phyloP scores from a whole-genome alignment of 202 grass and related monocot species.

The Musa balbisiana region DNA sequence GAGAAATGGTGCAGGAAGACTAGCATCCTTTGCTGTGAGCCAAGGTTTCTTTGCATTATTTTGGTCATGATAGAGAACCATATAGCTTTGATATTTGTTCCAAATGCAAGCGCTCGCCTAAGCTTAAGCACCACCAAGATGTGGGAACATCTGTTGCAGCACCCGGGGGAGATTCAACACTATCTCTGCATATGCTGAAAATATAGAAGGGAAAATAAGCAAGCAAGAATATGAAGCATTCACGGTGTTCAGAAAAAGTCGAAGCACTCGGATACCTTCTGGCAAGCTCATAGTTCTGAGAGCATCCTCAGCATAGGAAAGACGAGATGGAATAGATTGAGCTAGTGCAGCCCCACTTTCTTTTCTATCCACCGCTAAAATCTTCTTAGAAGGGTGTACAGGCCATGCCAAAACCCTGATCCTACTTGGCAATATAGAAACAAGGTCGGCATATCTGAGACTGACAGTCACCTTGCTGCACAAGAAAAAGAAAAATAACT shows the following conservation, averaged over 20 bases:
- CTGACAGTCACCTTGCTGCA: conserved; percentile 83
- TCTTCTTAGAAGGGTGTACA: conserved; percentile 57
- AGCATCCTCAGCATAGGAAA: conserved; percentile 76
- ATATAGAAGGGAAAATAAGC: not conserved
- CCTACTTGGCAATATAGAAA: conserved; percentile 58
- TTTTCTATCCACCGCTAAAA: conserved; percentile 25
- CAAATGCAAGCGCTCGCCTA: too few relatives aligned
- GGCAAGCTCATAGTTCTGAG: conserved; percentile 67
- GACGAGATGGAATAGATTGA: conserved; percentile 49
- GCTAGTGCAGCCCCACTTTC: conserved; percentile 26
- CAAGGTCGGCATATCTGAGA: conserved; percentile 66
- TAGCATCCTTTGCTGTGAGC: too few relatives aligned
- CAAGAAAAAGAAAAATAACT: conserved; percentile 20
- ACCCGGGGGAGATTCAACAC: conserved; percentile 64
- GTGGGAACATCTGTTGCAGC: conserved; percentile 54
- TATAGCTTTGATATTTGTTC: not conserved
- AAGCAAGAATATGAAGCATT: conserved; percentile 10
- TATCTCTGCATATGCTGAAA: conserved; percentile 83
- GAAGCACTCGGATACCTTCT: conserved; percentile 40
- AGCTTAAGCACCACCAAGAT: conserved; percentile 28
- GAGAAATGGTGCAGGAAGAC: too few relatives aligned
- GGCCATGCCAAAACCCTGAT: conserved; percentile 89
- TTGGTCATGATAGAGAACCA: not conserved
- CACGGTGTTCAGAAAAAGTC: not conserved
- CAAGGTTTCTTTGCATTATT: too few relatives aligned